Conservation (phyloP, 768 basidiomycete species). For the Lactifluus subvellereus region DNA sequence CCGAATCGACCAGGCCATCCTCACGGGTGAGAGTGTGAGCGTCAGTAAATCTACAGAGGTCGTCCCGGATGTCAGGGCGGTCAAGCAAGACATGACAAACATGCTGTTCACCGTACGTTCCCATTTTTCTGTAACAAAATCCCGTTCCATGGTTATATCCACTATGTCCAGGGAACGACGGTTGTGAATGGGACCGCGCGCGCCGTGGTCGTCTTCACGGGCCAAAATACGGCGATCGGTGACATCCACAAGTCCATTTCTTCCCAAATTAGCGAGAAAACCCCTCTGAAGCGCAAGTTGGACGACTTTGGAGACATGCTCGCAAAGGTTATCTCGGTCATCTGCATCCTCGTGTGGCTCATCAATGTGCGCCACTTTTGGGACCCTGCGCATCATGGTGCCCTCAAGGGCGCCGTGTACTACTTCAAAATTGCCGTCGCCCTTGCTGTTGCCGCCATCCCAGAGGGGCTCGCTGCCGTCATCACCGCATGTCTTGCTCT, state of each 20-base stretch:
- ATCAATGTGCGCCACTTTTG: conserved; percentile 95
- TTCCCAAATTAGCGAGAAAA: conserved; percentile 90
- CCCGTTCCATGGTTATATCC: conserved; percentile 2
- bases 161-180: conserved; percentile 69
- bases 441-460: conserved; percentile 97
- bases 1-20: conserved; percentile 91
- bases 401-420: conserved; percentile 89
- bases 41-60: conserved; percentile 73
- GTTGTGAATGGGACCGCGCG: conserved; percentile 89
- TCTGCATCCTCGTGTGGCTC: conserved; percentile 96
- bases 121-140: neutral
- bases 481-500: conserved; percentile 96
- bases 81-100: conserved; percentile 98
- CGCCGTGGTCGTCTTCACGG: conserved; percentile 86
- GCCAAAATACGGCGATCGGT: conserved; percentile 85
- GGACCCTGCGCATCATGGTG: conserved; percentile 90
- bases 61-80: conserved; percentile 70
- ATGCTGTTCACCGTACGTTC: conserved; percentile 81
- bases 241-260: conserved; percentile 97
- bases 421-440: conserved; percentile 99
- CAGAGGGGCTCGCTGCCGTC: conserved; percentile 96
- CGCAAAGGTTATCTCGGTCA: conserved; percentile 95
- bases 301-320: conserved; percentile 98
- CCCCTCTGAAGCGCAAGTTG: conserved; percentile 92
- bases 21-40: conserved; percentile 90